These are phyloP conservation scores for Exophiala aquamarina DNA, from an alignment of 2,329 filamentous ascomycete species.

Conservation along the genomic window DNA sequence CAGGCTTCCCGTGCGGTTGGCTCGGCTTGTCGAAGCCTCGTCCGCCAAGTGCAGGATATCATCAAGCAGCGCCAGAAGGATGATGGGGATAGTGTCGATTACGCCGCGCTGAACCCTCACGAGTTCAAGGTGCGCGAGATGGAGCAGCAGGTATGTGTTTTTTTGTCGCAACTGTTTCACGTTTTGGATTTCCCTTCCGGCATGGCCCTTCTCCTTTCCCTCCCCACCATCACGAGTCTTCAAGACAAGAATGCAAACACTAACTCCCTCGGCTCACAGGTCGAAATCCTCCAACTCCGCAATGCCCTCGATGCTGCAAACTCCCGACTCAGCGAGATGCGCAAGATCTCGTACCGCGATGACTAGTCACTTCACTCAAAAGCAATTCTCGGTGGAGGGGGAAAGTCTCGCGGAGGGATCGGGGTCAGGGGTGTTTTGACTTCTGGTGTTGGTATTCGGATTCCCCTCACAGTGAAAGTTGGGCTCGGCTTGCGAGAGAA, in stretches of 20 bases:
- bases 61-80: constrained; percentile 83
- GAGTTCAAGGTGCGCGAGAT: constrained; percentile 99
- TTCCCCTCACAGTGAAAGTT: no score
- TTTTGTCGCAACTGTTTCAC: background rate
- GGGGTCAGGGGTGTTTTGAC: no score
- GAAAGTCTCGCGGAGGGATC: no score
- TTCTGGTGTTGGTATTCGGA: no score
- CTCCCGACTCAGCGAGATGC: constrained; percentile 89
- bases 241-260: constrained; percentile 17
- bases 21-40: constrained; percentile 78
- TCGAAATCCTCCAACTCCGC: constrained; percentile 95
- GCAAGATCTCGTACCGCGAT: constrained; percentile 92
- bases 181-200: background rate
- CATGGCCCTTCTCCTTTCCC: background rate
- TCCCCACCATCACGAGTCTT: no score
- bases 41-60: constrained; percentile 90
- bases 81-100: constrained; percentile 79
- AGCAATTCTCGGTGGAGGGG: no score
- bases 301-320: constrained; percentile 78
- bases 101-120: constrained; percentile 81
- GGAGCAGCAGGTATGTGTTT: constrained; percentile 86
- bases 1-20: constrained; percentile 91
- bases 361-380: no score
- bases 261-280: constrained; percentile 52
- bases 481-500: no score